Base-by-base conservation (phyloP, 2,329 filamentous ascomycete species). In the Nemania diffusa region DNA sequence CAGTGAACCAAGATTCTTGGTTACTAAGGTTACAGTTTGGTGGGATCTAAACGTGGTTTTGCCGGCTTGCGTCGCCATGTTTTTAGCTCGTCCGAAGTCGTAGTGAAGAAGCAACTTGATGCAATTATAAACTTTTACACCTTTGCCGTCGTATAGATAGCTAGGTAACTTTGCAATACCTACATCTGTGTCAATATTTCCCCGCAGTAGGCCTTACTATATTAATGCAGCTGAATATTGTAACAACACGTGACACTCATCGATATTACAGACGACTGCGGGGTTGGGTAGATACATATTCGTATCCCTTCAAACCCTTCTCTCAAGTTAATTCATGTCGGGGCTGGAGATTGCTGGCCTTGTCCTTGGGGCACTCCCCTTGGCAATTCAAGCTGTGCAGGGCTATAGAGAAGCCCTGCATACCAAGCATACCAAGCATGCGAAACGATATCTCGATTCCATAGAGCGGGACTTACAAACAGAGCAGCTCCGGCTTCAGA, bases 311-410 rank as follows among this genome's bases (percentile, higher is more conserved):
- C n/a, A 34, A 26, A n/a, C n/a, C n/a, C 15, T 1, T 11, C 1
- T 1, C 32, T 59, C 6, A 26, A 27, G 1, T 5, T n/a, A 20
- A 52, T 44, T 44, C n/a, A 64, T 64, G 62, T 9, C 55, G 29
- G 62, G 55, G 5, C 46, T 64, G n/a, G 64, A 62, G 17, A 13
- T 57, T 3, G 64, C 57, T 5, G 64, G 64, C 8, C 32, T 62
- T 15, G 34, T 62, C 13, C 32, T 66, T 2, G 58, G 57, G 34
- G 24, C 17, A 15, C 24, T 66, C n/a, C 64, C 57, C 22, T 5
- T 63, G 11, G 53, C 55, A 32, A 15, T 67, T 9, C 29, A 59
- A 24, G 64, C 64, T 3, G 20, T 55, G 1, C 59, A 55, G 26
- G 37, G 20, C 5, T 63, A 63, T 52, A 61, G 20, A 20, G 26